These are phyloP conservation scores for Emmonsiellopsis sp. DNA, from an alignment of 2,329 filamentous ascomycete genomes.

Conservation along the genomic window DNA sequence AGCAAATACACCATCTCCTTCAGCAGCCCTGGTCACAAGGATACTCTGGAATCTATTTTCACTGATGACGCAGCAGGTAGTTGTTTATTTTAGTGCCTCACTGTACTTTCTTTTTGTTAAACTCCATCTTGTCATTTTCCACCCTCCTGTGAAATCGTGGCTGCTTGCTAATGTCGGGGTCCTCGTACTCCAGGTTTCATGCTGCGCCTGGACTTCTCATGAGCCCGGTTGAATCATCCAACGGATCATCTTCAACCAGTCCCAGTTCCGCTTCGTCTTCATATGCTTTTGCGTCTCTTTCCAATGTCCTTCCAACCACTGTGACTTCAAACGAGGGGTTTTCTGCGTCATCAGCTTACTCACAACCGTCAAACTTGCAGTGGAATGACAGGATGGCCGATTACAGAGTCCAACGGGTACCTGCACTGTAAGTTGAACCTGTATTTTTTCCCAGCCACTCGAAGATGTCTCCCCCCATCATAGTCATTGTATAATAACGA, in stretches of 20 bases:
- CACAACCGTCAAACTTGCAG: slow-evolving; percentile 22
- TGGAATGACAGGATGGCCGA: slow-evolving; percentile 30
- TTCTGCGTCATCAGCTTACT: slow-evolving; percentile 25
- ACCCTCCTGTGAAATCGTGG: slow-evolving; percentile 3
- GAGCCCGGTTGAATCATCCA: slow-evolving; percentile 44
- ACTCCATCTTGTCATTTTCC: slow-evolving; percentile 1
- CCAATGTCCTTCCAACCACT: slow-evolving; percentile 25
- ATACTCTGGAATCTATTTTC: slow-evolving; percentile 2
- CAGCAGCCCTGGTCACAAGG: slow-evolving; percentile 5
- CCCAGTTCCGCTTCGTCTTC: slow-evolving; percentile 43
- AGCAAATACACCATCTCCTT: not conserved
- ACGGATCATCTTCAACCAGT: slow-evolving; percentile 44
- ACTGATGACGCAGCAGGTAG: slow-evolving; percentile 1
- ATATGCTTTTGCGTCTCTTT: slow-evolving; percentile 33
- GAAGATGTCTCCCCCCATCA: not conserved
- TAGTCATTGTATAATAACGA: slow-evolving; percentile 1
- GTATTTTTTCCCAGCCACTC: not conserved
- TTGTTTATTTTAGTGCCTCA: slow-evolving; percentile 4
- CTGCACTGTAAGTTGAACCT: slow-evolving; percentile 28
- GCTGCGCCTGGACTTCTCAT: slow-evolving; percentile 41
- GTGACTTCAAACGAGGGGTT: slow-evolving; percentile 20
- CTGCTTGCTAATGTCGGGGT: slow-evolving; percentile 7
- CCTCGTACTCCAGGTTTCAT: slow-evolving; percentile 38
- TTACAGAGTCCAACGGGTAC: slow-evolving; percentile 25
- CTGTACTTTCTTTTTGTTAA: slow-evolving; percentile 4